Base-by-base conservation (phyloP, 108 stramenopile genomes). In the Thalassiosira profunda region DNA sequence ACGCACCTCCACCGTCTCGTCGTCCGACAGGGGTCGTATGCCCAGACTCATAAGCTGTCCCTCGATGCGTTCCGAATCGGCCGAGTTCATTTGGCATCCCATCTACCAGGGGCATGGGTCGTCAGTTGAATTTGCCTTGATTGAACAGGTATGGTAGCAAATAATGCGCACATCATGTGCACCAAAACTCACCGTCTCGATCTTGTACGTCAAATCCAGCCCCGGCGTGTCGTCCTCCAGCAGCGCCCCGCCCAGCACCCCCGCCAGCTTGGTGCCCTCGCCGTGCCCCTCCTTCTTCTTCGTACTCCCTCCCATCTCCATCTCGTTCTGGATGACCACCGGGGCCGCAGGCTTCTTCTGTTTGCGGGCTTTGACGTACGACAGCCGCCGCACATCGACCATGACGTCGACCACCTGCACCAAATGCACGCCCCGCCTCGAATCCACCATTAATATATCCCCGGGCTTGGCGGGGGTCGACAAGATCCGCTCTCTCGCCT, bases 41-140 rank as follows among this genome's bases (percentile, higher is more conserved):
- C 97, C 97, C 20, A 98, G 81, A 48, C 71, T 92, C 47, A 70
- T 51, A 61, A 99, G 80, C 51, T 97, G 96, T 24, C 97, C 98
- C 64, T 95, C 97, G 49, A 99, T 94, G 30, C 98, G 76, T 82
- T 99, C 98, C 31, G 90, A 92, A 68, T 99, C 98, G 3, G 98
- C 97, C 21, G 89, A 63, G 67, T 99, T 99, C 98, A 99, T 99
- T 83, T 98, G 97, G 67, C 98, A 99, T 11, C 98, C 97, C 89
- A 92, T 95, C n/a, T n/a, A n/a, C n/a, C n/a, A n/a, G n/a, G n/a
- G n/a, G n/a, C n/a, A 78, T 63, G 61, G 80, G 84, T 18, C 82
- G 84, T 38, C 80, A 82, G 67, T 83, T 85, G 84, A 85, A 85
- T 56, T 63, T 74, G n/a, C n/a, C n/a, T n/a, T n/a, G n/a, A n/a